Evolutionary conservation across 805 yeast genomes (phyloP), one percentile per base, ranked within the genome.

Genomic region (Candida bentonensis): DNA sequence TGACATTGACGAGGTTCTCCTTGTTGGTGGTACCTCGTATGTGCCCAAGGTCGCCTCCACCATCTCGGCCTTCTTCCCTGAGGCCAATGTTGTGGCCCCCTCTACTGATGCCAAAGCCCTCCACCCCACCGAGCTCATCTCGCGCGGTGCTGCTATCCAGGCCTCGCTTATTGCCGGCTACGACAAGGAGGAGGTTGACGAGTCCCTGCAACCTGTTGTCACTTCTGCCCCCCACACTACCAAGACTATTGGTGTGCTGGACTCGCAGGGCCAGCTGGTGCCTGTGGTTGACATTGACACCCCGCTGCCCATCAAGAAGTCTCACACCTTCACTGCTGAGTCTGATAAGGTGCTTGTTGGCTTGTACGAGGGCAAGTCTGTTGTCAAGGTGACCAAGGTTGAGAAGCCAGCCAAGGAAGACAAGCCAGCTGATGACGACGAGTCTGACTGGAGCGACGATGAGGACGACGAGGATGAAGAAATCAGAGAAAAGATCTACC

Each of bases 141-240:
- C 94, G 51, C 80, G 94, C 59, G 98, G 98, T 67, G 94, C 96
- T 47, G 96, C 97, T 50, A 74, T 89, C 61, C 97, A 92, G 73
- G 98, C 96, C 43, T 78, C 94, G 30, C 59, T 77, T 49, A 70
- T 89, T 56, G 69, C 82, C 50, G 89, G 82, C 57, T 69, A 77
- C 47, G 94, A 85, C 56, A 92, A 81, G 58, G 86, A 75, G 44
- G 94, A 83, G 50, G 92, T 86, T 65, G 69, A 80, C 55, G 94
- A 86, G 66, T 79, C 92, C 46, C 68, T 79, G 54, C 82, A 83
- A 64, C 92, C 94, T 23, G 76, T 83, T 47, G 83, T 88, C 49
- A 71, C 86, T 54, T 82, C 82, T 71, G 88, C 95, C 49, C 89
- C 85, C 60, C 97, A 92, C 62, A 65, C 87, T 50, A 62, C 74